A percentile compares a stretch with the other conserved stretches of the same genome.
phyloP scores from a whole-genome alignment of 2,329 filamentous ascomycete species.

The Fusarium vanettenii region DNA sequence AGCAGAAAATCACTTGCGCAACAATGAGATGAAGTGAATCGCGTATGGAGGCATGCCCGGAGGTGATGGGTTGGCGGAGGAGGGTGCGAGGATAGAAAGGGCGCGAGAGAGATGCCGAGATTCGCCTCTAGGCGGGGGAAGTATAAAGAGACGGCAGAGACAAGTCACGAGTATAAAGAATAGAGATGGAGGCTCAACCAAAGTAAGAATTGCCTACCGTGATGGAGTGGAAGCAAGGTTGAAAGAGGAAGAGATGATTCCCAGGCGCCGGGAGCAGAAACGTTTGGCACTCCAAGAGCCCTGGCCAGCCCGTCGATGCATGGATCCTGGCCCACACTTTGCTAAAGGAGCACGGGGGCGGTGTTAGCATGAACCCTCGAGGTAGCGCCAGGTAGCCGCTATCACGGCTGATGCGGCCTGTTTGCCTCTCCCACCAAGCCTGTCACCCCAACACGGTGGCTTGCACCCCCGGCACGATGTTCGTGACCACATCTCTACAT shows the following conservation, averaged over 20 bases:
- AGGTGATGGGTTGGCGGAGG: conserved; percentile 40
- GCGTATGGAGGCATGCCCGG: conserved; percentile 48
- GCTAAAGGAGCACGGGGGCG: conserved; percentile 51
- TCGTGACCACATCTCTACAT: conserved; percentile 49
- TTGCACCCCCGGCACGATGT: conserved; percentile 17
- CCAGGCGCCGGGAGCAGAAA: conserved; percentile 53
- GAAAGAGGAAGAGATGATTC: conserved; percentile 51
- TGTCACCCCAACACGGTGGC: neutral
- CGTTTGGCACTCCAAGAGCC: conserved; percentile 52
- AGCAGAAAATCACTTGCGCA: conserved; percentile 49
- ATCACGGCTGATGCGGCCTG: conserved; percentile 19
- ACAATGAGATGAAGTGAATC: conserved; percentile 48
- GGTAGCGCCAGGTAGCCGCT: conserved; percentile 44
- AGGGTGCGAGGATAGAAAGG: conserved; percentile 32
- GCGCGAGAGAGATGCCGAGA: conserved; percentile 11
- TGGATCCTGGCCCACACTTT: conserved; percentile 37
- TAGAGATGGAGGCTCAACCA: conserved; percentile 36
- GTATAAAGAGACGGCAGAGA: neutral
- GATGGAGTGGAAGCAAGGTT: conserved; percentile 49
- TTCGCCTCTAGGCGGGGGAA: conserved; percentile 4
- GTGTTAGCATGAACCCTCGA: conserved; percentile 40
- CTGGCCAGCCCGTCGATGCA: conserved; percentile 48
- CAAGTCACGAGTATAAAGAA: conserved; percentile 2
- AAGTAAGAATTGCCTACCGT: conserved; percentile 43
- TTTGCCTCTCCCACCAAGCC: neutral